Evolutionary conservation across 495 filamentous ascomycete species (phyloP).

Genomic region (Hypoxylon perforatum): DNA sequence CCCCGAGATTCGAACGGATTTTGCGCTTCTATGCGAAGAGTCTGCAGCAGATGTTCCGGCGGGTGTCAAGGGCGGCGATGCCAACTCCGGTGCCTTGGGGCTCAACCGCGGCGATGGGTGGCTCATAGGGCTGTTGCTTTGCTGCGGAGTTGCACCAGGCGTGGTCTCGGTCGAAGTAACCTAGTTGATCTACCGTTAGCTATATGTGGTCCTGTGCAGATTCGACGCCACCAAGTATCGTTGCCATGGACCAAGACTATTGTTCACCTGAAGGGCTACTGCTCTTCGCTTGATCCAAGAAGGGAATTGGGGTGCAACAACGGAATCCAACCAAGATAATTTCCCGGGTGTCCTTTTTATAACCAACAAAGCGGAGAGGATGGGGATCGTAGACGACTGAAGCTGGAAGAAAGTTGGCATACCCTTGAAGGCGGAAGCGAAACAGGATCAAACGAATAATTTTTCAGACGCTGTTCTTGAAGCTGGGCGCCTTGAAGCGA

Average conservation of each 20-base stretch:
- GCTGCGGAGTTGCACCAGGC: conserved; percentile 47
- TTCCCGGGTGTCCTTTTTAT: conserved; percentile 3
- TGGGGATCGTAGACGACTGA: conserved; percentile 13
- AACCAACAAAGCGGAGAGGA: not conserved
- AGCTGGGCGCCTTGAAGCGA: conserved; percentile 77
- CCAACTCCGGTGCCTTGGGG: conserved; percentile 69
- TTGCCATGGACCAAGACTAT: conserved; percentile 4
- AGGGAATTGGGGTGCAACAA: not conserved
- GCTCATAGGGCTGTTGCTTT: conserved; percentile 48
- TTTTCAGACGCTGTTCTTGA: conserved; percentile 83
- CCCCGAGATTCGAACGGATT: conserved; percentile 44
- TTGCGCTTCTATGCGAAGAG: conserved; percentile 40
- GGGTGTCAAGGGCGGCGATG: conserved; percentile 91
- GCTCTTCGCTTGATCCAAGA: not conserved
- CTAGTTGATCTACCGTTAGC: conserved; percentile 46
- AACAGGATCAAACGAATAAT: conserved; percentile 87
- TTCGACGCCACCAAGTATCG: not conserved
- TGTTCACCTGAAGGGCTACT: conserved; percentile 4
- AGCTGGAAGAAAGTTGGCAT: conserved; percentile 52
- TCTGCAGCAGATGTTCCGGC: conserved; percentile 69
- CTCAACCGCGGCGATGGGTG: conserved; percentile 57
- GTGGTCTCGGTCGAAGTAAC: conserved; percentile 57
- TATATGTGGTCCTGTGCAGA: conserved; percentile 6
- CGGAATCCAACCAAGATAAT: not conserved
- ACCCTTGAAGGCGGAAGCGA: conserved; percentile 89